Evolutionary conservation across 257 asterid genomes (phyloP).

Genomic region (Verbascum thapsus): DNA sequence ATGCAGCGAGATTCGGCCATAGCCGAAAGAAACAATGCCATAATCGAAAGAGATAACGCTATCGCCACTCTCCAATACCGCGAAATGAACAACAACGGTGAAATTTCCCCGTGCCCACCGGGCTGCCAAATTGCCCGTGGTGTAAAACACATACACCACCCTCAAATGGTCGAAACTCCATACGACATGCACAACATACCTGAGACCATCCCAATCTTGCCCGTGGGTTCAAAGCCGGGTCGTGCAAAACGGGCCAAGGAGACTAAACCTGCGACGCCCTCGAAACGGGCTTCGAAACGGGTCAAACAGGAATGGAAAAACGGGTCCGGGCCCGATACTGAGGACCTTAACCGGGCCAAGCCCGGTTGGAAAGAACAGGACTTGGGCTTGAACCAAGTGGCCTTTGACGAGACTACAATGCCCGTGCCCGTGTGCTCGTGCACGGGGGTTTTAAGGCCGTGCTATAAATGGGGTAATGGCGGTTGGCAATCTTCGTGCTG

Average conservation of each 20-base stretch:
- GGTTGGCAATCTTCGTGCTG: slow-evolving; percentile 99
- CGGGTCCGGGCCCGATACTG: too few species aligned
- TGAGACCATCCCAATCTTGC: too few species aligned
- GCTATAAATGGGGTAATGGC: slow-evolving; percentile 99
- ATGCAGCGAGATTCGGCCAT: slow-evolving; percentile 84
- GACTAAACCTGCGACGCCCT: slow-evolving; percentile 42
- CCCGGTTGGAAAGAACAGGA: too few species aligned
- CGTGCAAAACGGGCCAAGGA: slow-evolving; percentile 69
- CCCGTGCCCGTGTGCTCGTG: slow-evolving; percentile 96
- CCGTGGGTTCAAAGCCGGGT: too few species aligned
- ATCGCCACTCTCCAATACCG: too few species aligned
- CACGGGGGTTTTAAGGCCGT: slow-evolving; percentile 80
- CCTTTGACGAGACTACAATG: slow-evolving; percentile 89
- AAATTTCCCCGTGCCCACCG: slow-evolving; percentile 68
- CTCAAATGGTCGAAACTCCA: too few species aligned
- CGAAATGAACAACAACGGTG: slow-evolving; percentile 42
- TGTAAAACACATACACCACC: too few species aligned
- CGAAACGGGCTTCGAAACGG: slow-evolving; percentile 52
- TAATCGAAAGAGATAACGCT: slow-evolving; percentile 90
- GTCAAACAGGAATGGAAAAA: slow-evolving; percentile 61
- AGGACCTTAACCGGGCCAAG: slow-evolving; percentile 62
- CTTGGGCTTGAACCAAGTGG: slow-evolving; percentile 88
- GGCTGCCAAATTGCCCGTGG: too few species aligned
- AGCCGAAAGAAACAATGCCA: slow-evolving; percentile 80
- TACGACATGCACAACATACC: too few species aligned